A percentile compares a stretch with the other conserved stretches of the same genome.
phyloP scores from a whole-genome alignment of 208 protist species.

The Angomonas ambiguus region DNA sequence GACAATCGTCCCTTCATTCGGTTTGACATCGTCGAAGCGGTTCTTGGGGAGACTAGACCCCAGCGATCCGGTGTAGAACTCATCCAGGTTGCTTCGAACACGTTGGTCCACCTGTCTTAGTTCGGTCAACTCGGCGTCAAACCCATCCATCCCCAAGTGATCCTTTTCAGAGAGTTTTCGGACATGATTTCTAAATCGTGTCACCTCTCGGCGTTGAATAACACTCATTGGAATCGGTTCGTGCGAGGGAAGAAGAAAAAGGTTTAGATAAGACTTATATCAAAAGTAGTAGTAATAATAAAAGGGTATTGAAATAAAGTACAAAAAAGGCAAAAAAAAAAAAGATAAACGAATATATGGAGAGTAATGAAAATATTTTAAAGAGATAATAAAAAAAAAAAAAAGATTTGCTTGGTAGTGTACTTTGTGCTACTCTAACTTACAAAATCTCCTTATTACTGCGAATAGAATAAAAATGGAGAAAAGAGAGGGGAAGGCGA shows the following conservation, averaged over 20 bases:
- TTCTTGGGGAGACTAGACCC: constrained; percentile 71
- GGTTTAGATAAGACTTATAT: constrained; percentile 2
- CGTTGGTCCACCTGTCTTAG: constrained; percentile 49
- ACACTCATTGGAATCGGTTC: constrained; percentile 1
- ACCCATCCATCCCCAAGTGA: background rate
- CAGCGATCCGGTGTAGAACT: constrained; percentile 63
- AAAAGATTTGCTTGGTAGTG: background rate
- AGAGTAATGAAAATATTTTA: background rate
- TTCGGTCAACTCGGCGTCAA: constrained; percentile 42
- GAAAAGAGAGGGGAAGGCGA: constrained; percentile 4
- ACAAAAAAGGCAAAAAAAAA: no score
- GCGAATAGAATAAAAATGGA: constrained; percentile 4
- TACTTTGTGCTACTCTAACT: no score
- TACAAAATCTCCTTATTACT: background rate
- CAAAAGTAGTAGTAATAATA: no score
- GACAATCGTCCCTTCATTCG: constrained; percentile 69
- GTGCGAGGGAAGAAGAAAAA: constrained; percentile 14
- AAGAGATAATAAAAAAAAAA: constrained; percentile 15
- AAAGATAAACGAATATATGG: constrained; percentile 3
- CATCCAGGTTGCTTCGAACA: constrained; percentile 60
- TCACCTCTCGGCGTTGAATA: constrained; percentile 17
- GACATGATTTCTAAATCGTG: constrained; percentile 23
- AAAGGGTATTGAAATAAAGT: no score
- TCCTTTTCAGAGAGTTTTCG: constrained; percentile 15
- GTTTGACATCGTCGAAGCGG: constrained; percentile 63